Evolutionary conservation across 1,139 yeast genomes (phyloP).

Genomic region (Blastobotrys serpentis): DNA sequence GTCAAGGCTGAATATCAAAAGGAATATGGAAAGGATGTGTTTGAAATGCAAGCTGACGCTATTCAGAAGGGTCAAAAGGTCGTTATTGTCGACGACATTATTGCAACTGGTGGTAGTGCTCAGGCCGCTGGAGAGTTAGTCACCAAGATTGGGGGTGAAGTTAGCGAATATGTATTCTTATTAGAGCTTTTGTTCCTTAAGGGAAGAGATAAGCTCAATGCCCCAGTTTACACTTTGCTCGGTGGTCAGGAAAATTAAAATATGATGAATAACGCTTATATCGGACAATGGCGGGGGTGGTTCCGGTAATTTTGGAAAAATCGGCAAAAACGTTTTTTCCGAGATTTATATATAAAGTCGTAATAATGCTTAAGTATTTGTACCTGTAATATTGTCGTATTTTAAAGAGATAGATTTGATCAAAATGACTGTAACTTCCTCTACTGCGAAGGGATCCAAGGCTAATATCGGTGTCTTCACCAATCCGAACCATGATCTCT

Average conservation of each 20-base stretch:
- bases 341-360: background rate
- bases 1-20: conserved; percentile 73
- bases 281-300: background rate
- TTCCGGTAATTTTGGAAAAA: background rate
- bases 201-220: conserved; percentile 84
- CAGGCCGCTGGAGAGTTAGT: conserved; percentile 89
- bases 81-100: conserved; percentile 87
- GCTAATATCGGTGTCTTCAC: conserved; percentile 40
- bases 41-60: conserved; percentile 84
- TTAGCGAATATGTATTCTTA: conserved; percentile 79
- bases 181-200: conserved; percentile 93
- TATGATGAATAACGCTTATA: background rate
- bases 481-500: conserved; percentile 41
- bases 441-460: too few species aligned
- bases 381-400: background rate
- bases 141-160: conserved; percentile 60
- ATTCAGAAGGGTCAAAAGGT: conserved; percentile 80
- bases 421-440: conserved; percentile 7
- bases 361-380: background rate
- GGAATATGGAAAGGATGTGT: conserved; percentile 86
- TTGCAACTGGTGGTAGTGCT: conserved; percentile 98
- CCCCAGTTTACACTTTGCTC: conserved; percentile 83
- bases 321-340: background rate
- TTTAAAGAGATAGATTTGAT: too few species aligned
- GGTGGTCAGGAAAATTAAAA: conserved; percentile 58